A percentile compares a stretch with the other conserved stretches of the same genome.
Evolutionary conservation across 2,329 filamentous ascomycete genomes (phyloP).

Genomic region (Penicillium sp.): DNA sequence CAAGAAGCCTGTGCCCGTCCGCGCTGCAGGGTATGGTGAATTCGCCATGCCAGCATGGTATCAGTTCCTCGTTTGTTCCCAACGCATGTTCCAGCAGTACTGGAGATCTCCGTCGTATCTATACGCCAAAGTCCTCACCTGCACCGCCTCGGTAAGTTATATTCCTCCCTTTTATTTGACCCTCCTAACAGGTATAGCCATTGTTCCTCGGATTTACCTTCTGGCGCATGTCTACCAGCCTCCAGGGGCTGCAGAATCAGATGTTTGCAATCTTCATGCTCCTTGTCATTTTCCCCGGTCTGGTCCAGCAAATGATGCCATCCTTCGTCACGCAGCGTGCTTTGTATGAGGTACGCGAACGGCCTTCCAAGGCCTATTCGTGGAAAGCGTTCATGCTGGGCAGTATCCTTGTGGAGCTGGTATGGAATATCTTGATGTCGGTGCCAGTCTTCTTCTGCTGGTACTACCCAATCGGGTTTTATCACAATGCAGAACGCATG

Average conservation of each 20-base stretch:
- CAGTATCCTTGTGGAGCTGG: slow-evolving; percentile 69
- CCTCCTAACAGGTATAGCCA: slow-evolving; percentile 34
- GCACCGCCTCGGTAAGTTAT: slow-evolving; percentile 61
- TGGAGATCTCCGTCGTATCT: slow-evolving; percentile 87
- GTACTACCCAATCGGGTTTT: slow-evolving; percentile 61
- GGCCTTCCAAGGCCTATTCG: slow-evolving; percentile 67
- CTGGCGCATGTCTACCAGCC: slow-evolving; percentile 66
- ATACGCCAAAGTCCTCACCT: slow-evolving; percentile 72
- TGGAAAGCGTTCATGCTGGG: slow-evolving; percentile 70
- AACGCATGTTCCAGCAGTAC: slow-evolving; percentile 82
- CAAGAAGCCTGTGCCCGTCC: slow-evolving; percentile 27
- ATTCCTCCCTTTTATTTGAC: slow-evolving; percentile 14
- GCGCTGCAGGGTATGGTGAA: slow-evolving; percentile 63
- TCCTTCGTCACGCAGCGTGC: slow-evolving; percentile 57
- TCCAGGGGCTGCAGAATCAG: slow-evolving; percentile 83
- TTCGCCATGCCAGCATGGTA: slow-evolving; percentile 70
- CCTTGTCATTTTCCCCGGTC: slow-evolving; percentile 68
- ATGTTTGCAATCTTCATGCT: slow-evolving; percentile 87
- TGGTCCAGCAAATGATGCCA: slow-evolving; percentile 56
- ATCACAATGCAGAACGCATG: slow-evolving; percentile 36
- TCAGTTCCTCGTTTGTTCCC: slow-evolving; percentile 65
- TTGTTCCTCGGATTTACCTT: slow-evolving; percentile 83
- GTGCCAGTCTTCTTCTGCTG: slow-evolving; percentile 63
- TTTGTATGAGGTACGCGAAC: slow-evolving; percentile 59
- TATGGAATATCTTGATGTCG: slow-evolving; percentile 61